phyloP scores from a whole-genome alignment of 495 filamentous ascomycete species.

The Stereocaulon alpinum region DNA sequence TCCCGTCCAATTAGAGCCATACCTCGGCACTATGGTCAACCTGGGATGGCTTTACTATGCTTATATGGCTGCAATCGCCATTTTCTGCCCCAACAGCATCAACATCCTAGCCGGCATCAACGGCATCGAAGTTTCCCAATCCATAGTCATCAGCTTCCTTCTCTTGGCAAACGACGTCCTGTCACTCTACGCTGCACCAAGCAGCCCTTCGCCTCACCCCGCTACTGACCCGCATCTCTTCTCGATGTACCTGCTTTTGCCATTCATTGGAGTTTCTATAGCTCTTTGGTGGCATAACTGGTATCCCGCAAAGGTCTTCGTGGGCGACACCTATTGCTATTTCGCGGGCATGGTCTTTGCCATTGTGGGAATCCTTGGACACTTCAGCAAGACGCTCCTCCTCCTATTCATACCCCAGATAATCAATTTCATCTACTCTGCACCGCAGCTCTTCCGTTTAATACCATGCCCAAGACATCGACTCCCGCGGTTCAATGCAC shows the following conservation, averaged over 20 bases:
- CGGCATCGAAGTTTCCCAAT: conserved; percentile 92
- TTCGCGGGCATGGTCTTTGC: conserved; percentile 99
- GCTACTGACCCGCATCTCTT: conserved; percentile 94
- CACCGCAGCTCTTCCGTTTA: conserved; percentile 78
- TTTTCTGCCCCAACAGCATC: conserved; percentile 96
- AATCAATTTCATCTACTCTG: conserved; percentile 91
- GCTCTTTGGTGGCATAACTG: conserved; percentile 88
- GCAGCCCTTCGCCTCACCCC: conserved; percentile 72
- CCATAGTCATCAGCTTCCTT: conserved; percentile 76
- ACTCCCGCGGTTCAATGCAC: conserved; percentile 74
- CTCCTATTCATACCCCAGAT: conserved; percentile 88
- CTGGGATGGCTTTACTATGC: conserved; percentile 86
- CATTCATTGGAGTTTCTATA: conserved; percentile 83
- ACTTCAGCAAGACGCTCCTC: conserved; percentile 95
- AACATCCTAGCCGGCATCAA: conserved; percentile 98
- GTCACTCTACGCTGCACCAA: conserved; percentile 53
- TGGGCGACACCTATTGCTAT: conserved; percentile 98
- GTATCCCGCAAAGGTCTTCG: conserved; percentile 92
- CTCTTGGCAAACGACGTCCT: conserved; percentile 74
- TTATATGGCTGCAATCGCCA: conserved; percentile 91
- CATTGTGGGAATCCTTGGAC: conserved; percentile 88
- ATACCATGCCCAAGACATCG: conserved; percentile 90
- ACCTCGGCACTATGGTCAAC: conserved; percentile 74
- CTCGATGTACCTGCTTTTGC: conserved; percentile 86
- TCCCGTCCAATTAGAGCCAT: conserved; percentile 69